Evolutionary conservation across 164 flowering plant species (phyloP).

Genomic region (Akebia trifoliata): DNA sequence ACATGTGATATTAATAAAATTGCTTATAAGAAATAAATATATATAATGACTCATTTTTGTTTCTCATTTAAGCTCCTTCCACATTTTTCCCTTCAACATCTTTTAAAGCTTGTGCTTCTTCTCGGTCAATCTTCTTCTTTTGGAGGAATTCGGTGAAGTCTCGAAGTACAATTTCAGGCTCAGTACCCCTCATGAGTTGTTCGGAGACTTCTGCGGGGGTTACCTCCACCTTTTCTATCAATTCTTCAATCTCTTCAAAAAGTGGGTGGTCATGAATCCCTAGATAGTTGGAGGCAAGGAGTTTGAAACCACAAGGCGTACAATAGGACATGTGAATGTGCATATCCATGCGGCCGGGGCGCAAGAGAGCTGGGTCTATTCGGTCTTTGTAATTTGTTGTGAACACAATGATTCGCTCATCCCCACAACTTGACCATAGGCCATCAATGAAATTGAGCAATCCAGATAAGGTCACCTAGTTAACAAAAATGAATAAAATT

Average conservation of each 20-base stretch:
- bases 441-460: slow-evolving; percentile 48
- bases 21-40: too few relatives aligned
- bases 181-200: slow-evolving; percentile 52
- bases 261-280: slow-evolving; percentile 22
- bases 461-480: slow-evolving; percentile 41
- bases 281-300: slow-evolving; percentile 34
- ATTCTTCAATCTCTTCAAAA: slow-evolving; percentile 20
- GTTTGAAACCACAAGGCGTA: slow-evolving; percentile 38
- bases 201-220: slow-evolving; percentile 69
- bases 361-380: slow-evolving; percentile 38
- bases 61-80: too few relatives aligned
- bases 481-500: slow-evolving; percentile 34
- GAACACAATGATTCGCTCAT: slow-evolving; percentile 43
- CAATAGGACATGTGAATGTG: slow-evolving; percentile 51
- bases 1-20: too few relatives aligned
- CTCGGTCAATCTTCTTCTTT: slow-evolving; percentile 22
- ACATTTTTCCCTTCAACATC: too few relatives aligned
- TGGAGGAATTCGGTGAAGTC: slow-evolving; percentile 33
- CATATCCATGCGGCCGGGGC: slow-evolving; percentile 49
- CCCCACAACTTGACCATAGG: slow-evolving; percentile 48
- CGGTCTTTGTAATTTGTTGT: slow-evolving; percentile 42
- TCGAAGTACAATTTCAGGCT: slow-evolving; percentile 31
- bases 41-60: too few relatives aligned
- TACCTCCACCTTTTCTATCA: slow-evolving; percentile 20
- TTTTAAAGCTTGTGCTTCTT: too few relatives aligned